Conservation (phyloP, 805 yeast species). For the Candida verbasci region DNA sequence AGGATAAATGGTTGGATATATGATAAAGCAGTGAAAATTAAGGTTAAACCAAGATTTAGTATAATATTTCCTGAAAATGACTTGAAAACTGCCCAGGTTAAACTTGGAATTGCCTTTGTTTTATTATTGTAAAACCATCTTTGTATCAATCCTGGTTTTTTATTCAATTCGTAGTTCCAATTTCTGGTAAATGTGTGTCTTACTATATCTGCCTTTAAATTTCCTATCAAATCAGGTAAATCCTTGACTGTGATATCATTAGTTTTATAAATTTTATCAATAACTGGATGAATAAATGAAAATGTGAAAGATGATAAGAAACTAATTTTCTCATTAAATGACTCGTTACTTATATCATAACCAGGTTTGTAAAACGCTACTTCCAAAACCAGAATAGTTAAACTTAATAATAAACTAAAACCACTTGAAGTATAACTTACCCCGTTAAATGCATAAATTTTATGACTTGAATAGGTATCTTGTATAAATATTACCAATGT, state of each 20-base stretch:
- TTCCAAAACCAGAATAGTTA: constrained; percentile 15
- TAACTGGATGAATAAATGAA: constrained; percentile 23
- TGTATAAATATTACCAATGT: constrained; percentile 12
- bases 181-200: constrained; percentile 14
- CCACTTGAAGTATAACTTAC: constrained; percentile 11
- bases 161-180: constrained; percentile 20
- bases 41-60: constrained; percentile 7
- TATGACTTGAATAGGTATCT: constrained; percentile 16
- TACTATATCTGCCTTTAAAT: constrained; percentile 13
- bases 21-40: constrained; percentile 19
- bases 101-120: constrained; percentile 9
- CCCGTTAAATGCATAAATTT: constrained; percentile 11
- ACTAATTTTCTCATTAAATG: constrained; percentile 15
- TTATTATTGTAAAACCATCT: constrained; percentile 5
- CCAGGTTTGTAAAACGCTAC: constrained; percentile 15
- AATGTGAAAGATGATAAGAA: constrained; percentile 20
- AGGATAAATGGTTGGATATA: constrained; percentile 27
- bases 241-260: constrained; percentile 39
- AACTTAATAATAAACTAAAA: constrained; percentile 10
- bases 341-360: constrained; percentile 24
- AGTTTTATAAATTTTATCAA: constrained; percentile 18
- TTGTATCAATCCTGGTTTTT: constrained; percentile 3
- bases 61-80: constrained; percentile 8
- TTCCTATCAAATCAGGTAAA: constrained; percentile 49
- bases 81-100: constrained; percentile 11